Base-by-base conservation (phyloP, 2,329 filamentous ascomycete genomes). In the Ophiostoma sp. region DNA sequence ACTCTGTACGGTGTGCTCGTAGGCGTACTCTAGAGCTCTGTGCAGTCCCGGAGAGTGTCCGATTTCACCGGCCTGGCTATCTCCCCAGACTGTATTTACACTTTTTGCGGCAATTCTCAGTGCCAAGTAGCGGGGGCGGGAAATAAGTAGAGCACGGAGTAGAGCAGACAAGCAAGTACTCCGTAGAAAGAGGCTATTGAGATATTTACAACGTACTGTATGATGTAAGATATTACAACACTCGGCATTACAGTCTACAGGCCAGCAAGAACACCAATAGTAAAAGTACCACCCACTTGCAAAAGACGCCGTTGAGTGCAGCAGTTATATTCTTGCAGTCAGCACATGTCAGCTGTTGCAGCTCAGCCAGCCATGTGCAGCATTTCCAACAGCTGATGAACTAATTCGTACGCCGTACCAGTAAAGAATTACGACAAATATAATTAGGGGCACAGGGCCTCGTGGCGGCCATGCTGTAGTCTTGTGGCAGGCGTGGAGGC, bases 401-500 rank as follows among this genome's bases (percentile, higher is more conserved):
- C 52, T 27, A 1, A 27, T 57, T 27, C n/a, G 52, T 57, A 57
- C 52, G 23, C n/a, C 11, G n/a, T 35, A 39, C 52, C 10, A 31
- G 27, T 60, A 60, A 31, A 3, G 27, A 31, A 31, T 1, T 31
- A 31, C 27, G 27, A 31, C 1, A 11, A 41, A 41, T 41, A 64
- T 64, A 20, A 20, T 20, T 35, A 35, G 60, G 60, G 11, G 60
- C 31, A 36, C 33, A 35, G 15, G 57, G 60, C 60, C 60, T 64
- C 60, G 31, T 64, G 60, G 60, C 60, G 60, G 60, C 60, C 60
- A 64, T 64, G 60, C 33, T 35, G 57, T 62, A 62, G 27, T 33
- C 27, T 33, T 35, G 31, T n/a, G 60, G 31, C 31, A 35, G n/a
- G 7, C 33, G 60, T 35, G 33, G 60, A 62, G 57, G 20, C 6